Percentiles rank a stretch among this genome's conserved stretches.
Conservation (phyloP, 2,329 filamentous ascomycete species). For the Arthrinium puccinioides region DNA sequence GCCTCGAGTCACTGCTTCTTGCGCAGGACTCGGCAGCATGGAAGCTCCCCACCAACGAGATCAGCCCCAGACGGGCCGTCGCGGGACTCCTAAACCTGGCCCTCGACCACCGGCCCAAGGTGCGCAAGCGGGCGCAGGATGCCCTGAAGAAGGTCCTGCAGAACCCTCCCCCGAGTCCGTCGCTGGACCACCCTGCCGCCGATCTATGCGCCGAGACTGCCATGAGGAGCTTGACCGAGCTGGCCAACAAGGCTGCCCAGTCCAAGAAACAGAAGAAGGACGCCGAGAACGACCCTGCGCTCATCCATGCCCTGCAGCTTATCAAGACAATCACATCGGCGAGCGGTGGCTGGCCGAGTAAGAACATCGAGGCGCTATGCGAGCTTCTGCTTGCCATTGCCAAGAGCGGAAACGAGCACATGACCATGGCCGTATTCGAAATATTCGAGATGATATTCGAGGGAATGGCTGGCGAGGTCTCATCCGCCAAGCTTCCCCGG, state of each 20-base stretch:
- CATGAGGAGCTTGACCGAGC: constrained; percentile 69
- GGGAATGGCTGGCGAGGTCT: constrained; percentile 78
- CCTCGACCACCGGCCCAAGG: constrained; percentile 84
- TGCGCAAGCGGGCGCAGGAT: constrained; percentile 88
- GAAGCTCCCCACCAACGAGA: constrained; percentile 75
- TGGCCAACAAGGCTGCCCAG: constrained; percentile 54
- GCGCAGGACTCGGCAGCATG: constrained; percentile 84
- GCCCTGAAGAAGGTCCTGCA: constrained; percentile 76
- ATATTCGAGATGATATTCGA: constrained; percentile 97
- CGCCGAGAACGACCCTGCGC: constrained; percentile 64
- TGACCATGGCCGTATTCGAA: constrained; percentile 94
- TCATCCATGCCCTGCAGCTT: constrained; percentile 88
- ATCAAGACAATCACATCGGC: constrained; percentile 83
- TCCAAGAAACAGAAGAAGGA: constrained; percentile 64
- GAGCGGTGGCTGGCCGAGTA: constrained; percentile 91
- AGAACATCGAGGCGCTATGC: constrained; percentile 87
- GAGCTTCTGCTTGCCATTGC: constrained; percentile 85
- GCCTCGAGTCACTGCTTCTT: constrained; percentile 81
- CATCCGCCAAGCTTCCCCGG: constrained; percentile 81
- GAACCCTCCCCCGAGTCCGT: constrained; percentile 82
- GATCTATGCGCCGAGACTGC: constrained; percentile 95
- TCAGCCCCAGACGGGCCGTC: constrained; percentile 80
- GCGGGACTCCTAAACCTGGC: constrained; percentile 79
- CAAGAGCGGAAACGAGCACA: constrained; percentile 83
- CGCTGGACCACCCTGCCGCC: constrained; percentile 86